phyloP scores from a whole-genome alignment of 169 alveolate genomes.

The Plasmodium blacklocki region DNA sequence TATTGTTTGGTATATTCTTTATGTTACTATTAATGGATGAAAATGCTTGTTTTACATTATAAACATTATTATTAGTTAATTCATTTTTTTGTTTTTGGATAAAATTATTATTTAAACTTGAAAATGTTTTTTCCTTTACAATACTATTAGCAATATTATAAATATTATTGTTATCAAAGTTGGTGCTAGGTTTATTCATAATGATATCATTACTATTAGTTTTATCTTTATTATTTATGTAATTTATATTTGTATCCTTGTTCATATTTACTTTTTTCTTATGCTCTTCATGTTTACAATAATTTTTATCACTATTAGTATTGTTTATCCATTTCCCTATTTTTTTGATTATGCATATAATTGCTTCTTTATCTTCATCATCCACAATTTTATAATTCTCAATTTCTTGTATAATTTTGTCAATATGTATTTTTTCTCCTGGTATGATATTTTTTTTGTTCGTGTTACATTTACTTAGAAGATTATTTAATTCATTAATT shows the following conservation, averaged over 20 bases:
- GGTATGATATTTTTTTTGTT: background rate
- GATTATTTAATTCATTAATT: conserved; percentile 75
- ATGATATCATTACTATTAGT: background rate
- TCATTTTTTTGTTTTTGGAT: background rate
- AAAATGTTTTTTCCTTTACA: background rate
- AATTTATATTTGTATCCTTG: background rate
- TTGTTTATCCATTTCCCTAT: conserved; percentile 55
- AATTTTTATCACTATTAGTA: background rate
- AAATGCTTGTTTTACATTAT: background rate
- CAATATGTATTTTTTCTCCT: conserved; percentile 58
- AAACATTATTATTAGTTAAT: background rate
- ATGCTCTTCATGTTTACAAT: background rate
- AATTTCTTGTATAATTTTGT: conserved; percentile 47
- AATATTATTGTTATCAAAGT: no score
- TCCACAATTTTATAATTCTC: conserved; percentile 78
- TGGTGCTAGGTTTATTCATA: no score
- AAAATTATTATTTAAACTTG: background rate
- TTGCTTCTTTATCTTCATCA: conserved; percentile 82
- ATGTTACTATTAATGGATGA: background rate
- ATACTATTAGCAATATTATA: no score
- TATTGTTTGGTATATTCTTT: background rate
- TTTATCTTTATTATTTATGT: background rate
- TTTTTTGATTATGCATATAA: conserved; percentile 77
- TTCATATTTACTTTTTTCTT: background rate
- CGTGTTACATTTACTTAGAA: conserved; percentile 62